Evolutionary conservation across 2,329 filamentous ascomycete genomes (phyloP), one percentile per base, ranked within the genome.

Genomic region (Pyrenophora seminiperda): DNA sequence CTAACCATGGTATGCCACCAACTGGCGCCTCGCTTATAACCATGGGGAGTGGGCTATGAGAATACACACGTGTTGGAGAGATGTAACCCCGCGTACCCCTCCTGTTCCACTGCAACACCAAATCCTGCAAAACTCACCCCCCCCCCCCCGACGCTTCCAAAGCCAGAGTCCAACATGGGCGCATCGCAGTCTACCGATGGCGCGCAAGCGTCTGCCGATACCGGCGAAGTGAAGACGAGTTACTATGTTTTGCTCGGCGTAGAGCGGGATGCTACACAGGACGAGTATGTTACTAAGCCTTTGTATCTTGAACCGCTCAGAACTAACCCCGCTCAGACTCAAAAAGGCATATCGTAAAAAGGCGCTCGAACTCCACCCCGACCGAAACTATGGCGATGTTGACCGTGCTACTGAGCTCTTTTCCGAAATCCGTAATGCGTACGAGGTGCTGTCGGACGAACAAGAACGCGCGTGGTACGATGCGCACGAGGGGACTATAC

Each of bases 391-490:
- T 71, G 87, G 89, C 63, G 87, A 97, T 67, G 86, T 88, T 54
- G 91, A 95, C 65, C 83, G 85, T 56, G 87, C 93, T 2, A 99
- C 94, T 1, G 83, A 80, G 59, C 85, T 87, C 43, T 99, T 99
- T 70, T 91, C 94, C 41, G 91, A 97, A 68, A 82, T 97, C 20
- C 93, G 97, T 72, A 83, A 91, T 29, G 94, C 94, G 38, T 96
- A 99, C 71, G 91, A 97, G 72, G 85, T 99, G n/a, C 83, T 99
- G 1, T 96, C 92, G 1, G 94, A 99, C 71, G 86, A 91, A 9
- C 93, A 99, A 71, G 94, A 99, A 73, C 85, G 94, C 62, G 88
- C 92, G 24, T 99, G 94, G 94, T 99, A 99, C 76, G 93, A 99
- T 75, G 91, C 91, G 2, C 94, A 99, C 70, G 87, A 91, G 53